Evolutionary conservation across 208 protist species (phyloP).

Genomic region (Trypanosoma conorhini): DNA sequence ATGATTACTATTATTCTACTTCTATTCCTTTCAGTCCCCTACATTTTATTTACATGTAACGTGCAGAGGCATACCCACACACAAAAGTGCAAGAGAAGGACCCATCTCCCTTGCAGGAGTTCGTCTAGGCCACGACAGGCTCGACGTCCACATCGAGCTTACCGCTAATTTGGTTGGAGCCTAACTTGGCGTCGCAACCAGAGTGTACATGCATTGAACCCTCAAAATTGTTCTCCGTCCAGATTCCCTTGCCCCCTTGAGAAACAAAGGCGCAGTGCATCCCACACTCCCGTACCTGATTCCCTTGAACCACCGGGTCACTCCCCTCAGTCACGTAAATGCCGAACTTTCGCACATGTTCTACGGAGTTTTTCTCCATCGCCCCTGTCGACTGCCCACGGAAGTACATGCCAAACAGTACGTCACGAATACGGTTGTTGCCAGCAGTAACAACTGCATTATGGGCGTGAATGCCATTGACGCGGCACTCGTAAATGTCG

Average conservation of each 20-base stretch:
- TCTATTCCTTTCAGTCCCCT: slow-evolving; percentile 5
- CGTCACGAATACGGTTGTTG: slow-evolving; percentile 78
- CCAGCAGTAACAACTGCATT: slow-evolving; percentile 39
- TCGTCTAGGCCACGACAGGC: neutral
- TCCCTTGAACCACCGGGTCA: slow-evolving; percentile 67
- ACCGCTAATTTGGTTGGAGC: slow-evolving; percentile 66
- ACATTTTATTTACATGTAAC: slow-evolving; percentile 16
- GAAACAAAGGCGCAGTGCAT: slow-evolving; percentile 73
- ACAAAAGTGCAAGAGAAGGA: neutral
- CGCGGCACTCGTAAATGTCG: slow-evolving; percentile 85
- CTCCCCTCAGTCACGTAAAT: slow-evolving; percentile 73
- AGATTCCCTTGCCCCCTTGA: slow-evolving; percentile 55
- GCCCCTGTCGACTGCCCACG: slow-evolving; percentile 45
- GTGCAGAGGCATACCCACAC: neutral
- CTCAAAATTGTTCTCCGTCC: slow-evolving; percentile 78
- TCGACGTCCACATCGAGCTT: slow-evolving; percentile 52
- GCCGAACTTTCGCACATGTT: slow-evolving; percentile 79
- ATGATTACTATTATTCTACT: neutral
- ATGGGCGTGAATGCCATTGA: slow-evolving; percentile 74
- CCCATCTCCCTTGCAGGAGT: neutral
- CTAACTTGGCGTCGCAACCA: slow-evolving; percentile 57
- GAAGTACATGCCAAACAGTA: slow-evolving; percentile 76
- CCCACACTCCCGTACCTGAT: slow-evolving; percentile 72
- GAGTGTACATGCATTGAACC: slow-evolving; percentile 70
- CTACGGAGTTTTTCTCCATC: slow-evolving; percentile 74